Base-by-base conservation (phyloP, 305 asterid genomes). In the Plantago lanceolata region DNA sequence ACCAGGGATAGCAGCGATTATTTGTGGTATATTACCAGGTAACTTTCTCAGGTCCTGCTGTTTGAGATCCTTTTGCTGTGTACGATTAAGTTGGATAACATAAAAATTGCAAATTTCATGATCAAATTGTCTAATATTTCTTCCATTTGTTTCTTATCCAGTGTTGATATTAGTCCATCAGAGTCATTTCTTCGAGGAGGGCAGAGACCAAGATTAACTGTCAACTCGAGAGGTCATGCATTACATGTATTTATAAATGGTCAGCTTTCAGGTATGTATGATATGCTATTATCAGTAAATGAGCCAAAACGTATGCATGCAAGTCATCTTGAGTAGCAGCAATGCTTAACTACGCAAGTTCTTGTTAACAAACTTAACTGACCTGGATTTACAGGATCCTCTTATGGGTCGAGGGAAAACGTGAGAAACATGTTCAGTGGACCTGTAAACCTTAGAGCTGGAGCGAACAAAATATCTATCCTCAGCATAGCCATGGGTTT, bases 21-120 rank as follows among this genome's bases (percentile, higher is more conserved):
- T 56, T 76, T 86, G 76, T 89, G 96, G 96, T 89, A 86, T 71
- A 74, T 72, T 19, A 86, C 85, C 57, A 77, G 85, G 96, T 89
- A 50, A 68, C 82, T 8, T 18, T 49, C 49, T 19, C 6, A 1
- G 17, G 37, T 29, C 8, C 6, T 28, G 50, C 33, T 16, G 8
- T 29, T 29, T 40, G 7, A 40, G 45, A 40, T 9, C 45, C 14
- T 9, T 35, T 9, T 40, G 45, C 3, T 40, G 45, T 11, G 15
- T 40, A 11, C 15, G 14, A 40, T 40, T 40, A 40, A 40, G 45
- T 40, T 7, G 45, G 11, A 40, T 40, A 15, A 40, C 45, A 11
- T 3, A 9, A 56, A 29, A 15, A 2, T 56, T 29, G 21, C 9
- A 44, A 43, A 2, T 17, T 20, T n/a, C 20, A 17, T 2, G 31